phyloP scores from a whole-genome alignment of 2,329 filamentous ascomycete species.

The Corynespora cassiicola region DNA sequence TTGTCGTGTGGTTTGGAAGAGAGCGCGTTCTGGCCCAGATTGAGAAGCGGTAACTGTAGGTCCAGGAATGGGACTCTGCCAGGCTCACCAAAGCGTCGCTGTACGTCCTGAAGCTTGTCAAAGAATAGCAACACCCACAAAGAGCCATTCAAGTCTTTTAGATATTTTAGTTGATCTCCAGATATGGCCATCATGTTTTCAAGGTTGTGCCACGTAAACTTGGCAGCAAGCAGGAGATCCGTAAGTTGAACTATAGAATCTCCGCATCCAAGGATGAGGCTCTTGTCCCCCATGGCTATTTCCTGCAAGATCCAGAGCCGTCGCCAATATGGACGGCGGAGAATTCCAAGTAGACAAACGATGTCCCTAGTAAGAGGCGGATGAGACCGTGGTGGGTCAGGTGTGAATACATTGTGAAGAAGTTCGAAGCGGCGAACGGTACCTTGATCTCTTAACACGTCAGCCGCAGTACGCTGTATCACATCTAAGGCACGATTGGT shows the following conservation, averaged over 20 bases:
- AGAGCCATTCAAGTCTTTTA: too few species aligned
- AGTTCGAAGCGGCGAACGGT: not conserved
- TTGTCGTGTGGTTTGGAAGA: constrained; percentile 31
- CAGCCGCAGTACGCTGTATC: not conserved
- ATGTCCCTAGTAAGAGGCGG: too few species aligned
- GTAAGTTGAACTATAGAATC: not conserved
- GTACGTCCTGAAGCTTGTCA: too few species aligned
- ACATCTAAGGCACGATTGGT: not conserved
- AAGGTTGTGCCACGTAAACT: constrained; percentile 4
- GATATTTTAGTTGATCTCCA: too few species aligned
- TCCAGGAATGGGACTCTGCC: constrained; percentile 2
- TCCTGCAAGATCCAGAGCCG: constrained; percentile 10
- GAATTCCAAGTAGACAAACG: not conserved
- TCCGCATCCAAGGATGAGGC: not conserved
- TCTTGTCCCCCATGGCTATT: constrained; percentile 5
- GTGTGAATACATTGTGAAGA: too few species aligned
- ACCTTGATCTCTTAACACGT: not conserved
- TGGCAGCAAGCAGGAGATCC: not conserved
- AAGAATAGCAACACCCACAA: too few species aligned
- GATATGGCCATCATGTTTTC: too few species aligned
- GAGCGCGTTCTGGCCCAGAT: constrained; percentile 6
- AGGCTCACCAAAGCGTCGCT: too few species aligned
- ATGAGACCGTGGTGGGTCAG: too few species aligned
- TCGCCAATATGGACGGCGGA: constrained; percentile 4
- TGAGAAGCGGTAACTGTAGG: constrained; percentile 4